Base-by-base conservation (phyloP, 169 alveolate species). In the Amoebophrya sp. region DNA sequence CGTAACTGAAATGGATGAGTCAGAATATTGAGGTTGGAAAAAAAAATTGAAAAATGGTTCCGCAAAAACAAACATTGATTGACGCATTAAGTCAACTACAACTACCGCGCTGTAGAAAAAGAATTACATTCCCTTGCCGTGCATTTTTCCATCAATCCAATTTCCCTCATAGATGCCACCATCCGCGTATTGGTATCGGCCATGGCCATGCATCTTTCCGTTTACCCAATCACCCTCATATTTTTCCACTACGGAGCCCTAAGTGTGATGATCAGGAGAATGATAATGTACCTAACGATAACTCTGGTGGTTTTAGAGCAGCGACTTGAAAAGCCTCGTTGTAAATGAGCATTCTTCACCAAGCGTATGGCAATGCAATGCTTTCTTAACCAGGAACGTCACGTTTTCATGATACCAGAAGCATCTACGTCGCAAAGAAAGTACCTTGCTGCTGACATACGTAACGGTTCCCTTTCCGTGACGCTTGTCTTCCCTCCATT, bases 151-250 rank as follows among this genome's bases (percentile, higher is more conserved):
- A 91, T 97, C 98, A 41, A 93, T 94, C 99, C 99, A 98, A 91
- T 97, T 98, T 6, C 99, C 99, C 93, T 97, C 98, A 95, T 98
- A 98, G 36, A 96, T 95, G 40, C 99, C 98, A 2, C 98, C 98
- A 93, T 97, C 99, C 89, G 97, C 96, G 18, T 47, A 98, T 91
- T 94, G 94, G 96, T 98, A 98, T 40, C 95, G 95, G 1, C 99
- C 99, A 92, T 94, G 96, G 53, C 99, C 99, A 94, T 97, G 98
- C 98, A 97, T 98, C 93, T 96, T 95, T 41, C 98, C 98, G 92
- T 96, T 97, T 40, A 96, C 96, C 98, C 98, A 98, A 93, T 96
- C 98, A 14, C 98, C 99, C 47, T 98, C 99, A 93, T 96, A 97
- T 89, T 96, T 96, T 94, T 97, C 99, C 38, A 95, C 95, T 0